A percentile compares a stretch with the other conserved stretches of the same genome.
Evolutionary conservation across 2,329 filamentous ascomycete genomes (phyloP).

Genomic region (Cadophora sp.): DNA sequence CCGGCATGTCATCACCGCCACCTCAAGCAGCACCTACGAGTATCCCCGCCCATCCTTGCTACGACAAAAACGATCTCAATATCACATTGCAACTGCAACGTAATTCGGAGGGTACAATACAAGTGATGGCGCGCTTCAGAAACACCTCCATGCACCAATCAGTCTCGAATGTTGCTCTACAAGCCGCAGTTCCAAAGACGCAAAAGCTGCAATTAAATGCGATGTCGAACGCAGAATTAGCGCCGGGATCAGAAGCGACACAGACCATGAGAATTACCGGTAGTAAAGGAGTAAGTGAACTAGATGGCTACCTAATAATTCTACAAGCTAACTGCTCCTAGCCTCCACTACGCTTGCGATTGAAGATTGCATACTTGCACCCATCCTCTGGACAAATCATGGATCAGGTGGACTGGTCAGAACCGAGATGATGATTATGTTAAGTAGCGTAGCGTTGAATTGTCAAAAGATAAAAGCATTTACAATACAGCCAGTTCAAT

Average conservation of each 20-base stretch:
- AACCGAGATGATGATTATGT: conserved; percentile 57
- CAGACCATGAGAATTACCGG: conserved; percentile 89
- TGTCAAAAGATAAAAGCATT: not conserved
- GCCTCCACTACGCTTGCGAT: conserved; percentile 80
- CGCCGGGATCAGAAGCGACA: conserved; percentile 80
- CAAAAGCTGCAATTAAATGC: conserved; percentile 92
- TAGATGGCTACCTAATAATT: conserved; percentile 8
- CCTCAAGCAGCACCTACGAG: conserved; percentile 52
- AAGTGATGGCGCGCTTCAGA: conserved; percentile 83
- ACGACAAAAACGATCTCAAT: conserved; percentile 83
- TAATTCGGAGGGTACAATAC: conserved; percentile 78
- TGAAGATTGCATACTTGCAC: conserved; percentile 83
- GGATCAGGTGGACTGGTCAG: conserved; percentile 97
- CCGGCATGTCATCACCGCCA: conserved; percentile 57
- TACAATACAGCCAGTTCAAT: not conserved
- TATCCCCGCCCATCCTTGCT: conserved; percentile 71
- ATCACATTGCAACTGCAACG: conserved; percentile 86
- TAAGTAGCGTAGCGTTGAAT: conserved; percentile 16
- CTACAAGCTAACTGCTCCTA: conserved; percentile 48
- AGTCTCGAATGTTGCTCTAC: conserved; percentile 80
- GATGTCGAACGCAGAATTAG: conserved; percentile 82
- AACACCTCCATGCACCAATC: conserved; percentile 72
- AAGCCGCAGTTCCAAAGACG: conserved; percentile 95
- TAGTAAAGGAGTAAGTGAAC: conserved; percentile 81
- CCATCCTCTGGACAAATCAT: conserved; percentile 73